These are phyloP conservation scores for Neobulgaria alba DNA, from an alignment of 2,329 filamentous ascomycete species.

Conservation along the genomic window DNA sequence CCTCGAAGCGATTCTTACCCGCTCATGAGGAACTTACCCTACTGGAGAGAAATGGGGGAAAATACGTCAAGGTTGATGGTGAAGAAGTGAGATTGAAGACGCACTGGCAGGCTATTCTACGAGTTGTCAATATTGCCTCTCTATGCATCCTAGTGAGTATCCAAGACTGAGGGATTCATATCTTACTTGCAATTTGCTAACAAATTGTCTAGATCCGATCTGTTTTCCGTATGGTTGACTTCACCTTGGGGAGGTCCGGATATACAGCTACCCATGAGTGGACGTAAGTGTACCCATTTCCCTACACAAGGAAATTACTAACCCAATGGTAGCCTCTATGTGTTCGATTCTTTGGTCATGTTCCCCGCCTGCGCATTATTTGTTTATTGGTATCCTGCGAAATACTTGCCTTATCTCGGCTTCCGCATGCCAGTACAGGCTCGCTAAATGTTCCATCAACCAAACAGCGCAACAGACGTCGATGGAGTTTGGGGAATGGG, in stretches of 20 bases:
- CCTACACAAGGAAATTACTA: not conserved
- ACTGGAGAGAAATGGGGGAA: conserved; percentile 6
- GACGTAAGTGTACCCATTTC: conserved; percentile 5
- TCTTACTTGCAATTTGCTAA: conserved; percentile 19
- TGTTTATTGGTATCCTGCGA: conserved; percentile 29
- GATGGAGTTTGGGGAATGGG: too few species aligned
- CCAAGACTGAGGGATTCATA: conserved; percentile 16
- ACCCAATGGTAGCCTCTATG: conserved; percentile 7
- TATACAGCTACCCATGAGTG: conserved; percentile 21
- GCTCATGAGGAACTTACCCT: conserved; percentile 18
- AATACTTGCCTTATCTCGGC: conserved; percentile 29
- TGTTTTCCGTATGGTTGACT: conserved; percentile 23
- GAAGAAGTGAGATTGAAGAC: conserved; percentile 18
- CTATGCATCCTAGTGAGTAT: conserved; percentile 27
- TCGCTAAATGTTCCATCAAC: conserved; percentile 13
- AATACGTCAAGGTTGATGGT: conserved; percentile 21
- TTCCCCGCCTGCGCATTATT: conserved; percentile 20
- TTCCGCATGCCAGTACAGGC: conserved; percentile 28
- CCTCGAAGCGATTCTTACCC: conserved; percentile 31
- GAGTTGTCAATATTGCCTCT: conserved; percentile 27
- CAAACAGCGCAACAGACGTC: too few species aligned
- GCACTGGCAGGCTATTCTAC: conserved; percentile 29
- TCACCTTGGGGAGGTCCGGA: conserved; percentile 14
- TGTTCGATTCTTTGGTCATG: conserved; percentile 20
- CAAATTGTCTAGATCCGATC: conserved; percentile 17